phyloP scores from a whole-genome alignment of 2,329 filamentous ascomycete species.

The Fusarium haematococcum region DNA sequence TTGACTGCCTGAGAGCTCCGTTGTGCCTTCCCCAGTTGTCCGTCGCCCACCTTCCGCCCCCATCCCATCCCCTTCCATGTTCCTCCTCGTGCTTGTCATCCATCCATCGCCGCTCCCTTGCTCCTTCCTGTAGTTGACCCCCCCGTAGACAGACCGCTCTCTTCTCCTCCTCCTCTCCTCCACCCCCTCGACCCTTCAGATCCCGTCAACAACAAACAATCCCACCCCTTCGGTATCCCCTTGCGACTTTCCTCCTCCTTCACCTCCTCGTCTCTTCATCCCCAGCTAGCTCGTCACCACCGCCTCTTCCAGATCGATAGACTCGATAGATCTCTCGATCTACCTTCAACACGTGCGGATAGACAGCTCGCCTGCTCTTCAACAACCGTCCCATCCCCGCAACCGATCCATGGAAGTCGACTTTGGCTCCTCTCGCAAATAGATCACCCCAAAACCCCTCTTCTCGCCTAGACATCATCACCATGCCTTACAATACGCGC shows the following conservation, averaged over 20 bases:
- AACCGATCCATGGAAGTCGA: constrained; percentile 33
- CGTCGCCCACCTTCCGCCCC: constrained; percentile 39
- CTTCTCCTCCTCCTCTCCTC: constrained; percentile 19
- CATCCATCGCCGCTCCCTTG: constrained; percentile 36
- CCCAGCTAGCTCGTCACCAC: constrained; percentile 20
- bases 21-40: constrained; percentile 34
- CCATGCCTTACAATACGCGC: constrained; percentile 95
- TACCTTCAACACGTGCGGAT: constrained; percentile 28
- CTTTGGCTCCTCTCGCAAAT: constrained; percentile 23
- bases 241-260: constrained; percentile 23
- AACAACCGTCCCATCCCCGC: constrained; percentile 17
- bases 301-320: constrained; percentile 31
- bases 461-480: constrained; percentile 23
- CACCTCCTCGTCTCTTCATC: constrained; percentile 6
- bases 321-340: constrained; percentile 25
- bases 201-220: constrained; percentile 41
- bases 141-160: constrained; percentile 43
- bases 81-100: constrained; percentile 26
- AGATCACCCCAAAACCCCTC: constrained; percentile 16
- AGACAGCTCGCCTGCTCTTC: constrained; percentile 27
- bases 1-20: constrained; percentile 39
- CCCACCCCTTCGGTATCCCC: constrained; percentile 33
- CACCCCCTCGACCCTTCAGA: constrained; percentile 35
- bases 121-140: constrained; percentile 37
- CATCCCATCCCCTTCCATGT: constrained; percentile 25